A percentile compares a stretch with the other conserved stretches of the same genome.
These are phyloP conservation scores for Paramecium biaurelia DNA, from an alignment of 73 alveolate species.

Conservation along the genomic window DNA sequence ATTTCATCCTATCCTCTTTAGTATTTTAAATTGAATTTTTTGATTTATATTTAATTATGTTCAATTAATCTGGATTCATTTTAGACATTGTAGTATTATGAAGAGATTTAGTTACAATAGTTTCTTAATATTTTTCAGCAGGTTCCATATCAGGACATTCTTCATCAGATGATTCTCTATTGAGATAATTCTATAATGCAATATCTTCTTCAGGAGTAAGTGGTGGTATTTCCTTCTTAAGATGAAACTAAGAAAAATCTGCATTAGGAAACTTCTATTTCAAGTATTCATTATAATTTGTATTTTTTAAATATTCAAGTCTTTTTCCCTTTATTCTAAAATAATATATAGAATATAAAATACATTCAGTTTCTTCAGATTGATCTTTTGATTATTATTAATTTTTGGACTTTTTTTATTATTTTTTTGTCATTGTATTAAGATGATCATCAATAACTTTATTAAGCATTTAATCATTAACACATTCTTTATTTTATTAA, in stretches of 20 bases:
- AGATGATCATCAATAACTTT: background rate
- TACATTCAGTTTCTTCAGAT: background rate
- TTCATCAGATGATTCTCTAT: background rate
- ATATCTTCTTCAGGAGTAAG: background rate
- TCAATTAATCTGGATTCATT: background rate
- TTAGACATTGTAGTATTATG: conserved; percentile 5
- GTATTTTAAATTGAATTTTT: background rate
- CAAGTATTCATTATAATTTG: background rate
- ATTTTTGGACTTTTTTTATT: background rate
- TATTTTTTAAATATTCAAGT: background rate
- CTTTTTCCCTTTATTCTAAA: background rate
- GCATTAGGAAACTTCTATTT: background rate
- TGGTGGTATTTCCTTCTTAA: background rate
- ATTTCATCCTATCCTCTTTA: background rate
- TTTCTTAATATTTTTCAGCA: background rate
- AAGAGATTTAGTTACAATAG: background rate
- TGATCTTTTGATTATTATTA: background rate
- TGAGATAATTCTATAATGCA: background rate
- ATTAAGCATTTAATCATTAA: background rate
- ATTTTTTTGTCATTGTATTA: background rate
- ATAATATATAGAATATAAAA: background rate
- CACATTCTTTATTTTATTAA: background rate
- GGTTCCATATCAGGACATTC: background rate
- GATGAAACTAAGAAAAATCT: background rate
- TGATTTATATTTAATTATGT: background rate